Percentiles rank a stretch among this genome's conserved stretches.
phyloP scores from a whole-genome alignment of 371 early-diverging fungal genomes.

The Rhizopus sp. region DNA sequence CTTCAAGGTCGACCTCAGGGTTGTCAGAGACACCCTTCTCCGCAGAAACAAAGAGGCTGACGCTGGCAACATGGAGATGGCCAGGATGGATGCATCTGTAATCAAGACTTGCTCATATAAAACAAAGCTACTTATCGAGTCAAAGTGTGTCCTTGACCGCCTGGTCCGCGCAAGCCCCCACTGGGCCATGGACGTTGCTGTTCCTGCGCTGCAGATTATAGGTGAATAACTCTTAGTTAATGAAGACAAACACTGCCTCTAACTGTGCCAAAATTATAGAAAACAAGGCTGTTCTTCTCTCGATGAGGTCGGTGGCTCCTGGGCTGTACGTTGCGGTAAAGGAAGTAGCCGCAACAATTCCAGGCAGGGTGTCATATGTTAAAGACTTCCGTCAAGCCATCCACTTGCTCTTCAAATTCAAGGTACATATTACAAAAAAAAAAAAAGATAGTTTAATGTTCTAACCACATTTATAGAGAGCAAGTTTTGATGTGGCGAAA shows the following conservation, averaged over 20 bases:
- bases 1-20: background rate
- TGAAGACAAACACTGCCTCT: background rate
- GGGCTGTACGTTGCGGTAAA: slow-evolving; percentile 6
- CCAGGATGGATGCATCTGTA: background rate
- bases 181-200: background rate
- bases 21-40: background rate
- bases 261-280: background rate
- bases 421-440: no score
- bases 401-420: no score
- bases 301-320: background rate
- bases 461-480: no score
- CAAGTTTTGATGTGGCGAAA: no score
- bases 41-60: slow-evolving; percentile 2
- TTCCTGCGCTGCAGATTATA: slow-evolving; percentile 4
- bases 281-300: background rate
- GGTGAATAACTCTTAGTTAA: background rate
- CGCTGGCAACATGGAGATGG: background rate
- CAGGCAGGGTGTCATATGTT: background rate
- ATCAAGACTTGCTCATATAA: background rate
- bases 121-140: slow-evolving; percentile 3
- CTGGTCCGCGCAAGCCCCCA: background rate
- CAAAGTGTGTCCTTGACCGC: slow-evolving; percentile 4
- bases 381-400: background rate
- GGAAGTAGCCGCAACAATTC: background rate
- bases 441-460: no score